Conservation (phyloP, 2,329 filamentous ascomycete genomes). For the Colletotrichum cordylinicola region DNA sequence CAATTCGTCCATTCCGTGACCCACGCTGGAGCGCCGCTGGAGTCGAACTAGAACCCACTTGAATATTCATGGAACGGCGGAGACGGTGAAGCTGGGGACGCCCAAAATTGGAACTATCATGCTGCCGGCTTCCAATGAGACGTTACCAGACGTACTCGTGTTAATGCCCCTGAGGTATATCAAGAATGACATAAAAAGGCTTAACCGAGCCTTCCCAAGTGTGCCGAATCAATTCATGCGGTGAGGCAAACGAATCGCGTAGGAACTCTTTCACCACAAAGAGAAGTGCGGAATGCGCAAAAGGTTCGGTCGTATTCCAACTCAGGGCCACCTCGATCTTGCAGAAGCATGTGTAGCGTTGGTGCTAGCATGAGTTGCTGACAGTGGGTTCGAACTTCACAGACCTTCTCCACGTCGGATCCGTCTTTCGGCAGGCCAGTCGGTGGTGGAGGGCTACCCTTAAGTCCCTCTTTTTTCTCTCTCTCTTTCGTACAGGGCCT, state of each 20-base stretch:
- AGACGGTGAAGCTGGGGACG: neutral
- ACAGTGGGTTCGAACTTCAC: slow-evolving; percentile 4
- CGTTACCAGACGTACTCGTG: neutral
- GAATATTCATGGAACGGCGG: slow-evolving; percentile 11
- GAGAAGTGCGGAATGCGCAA: neutral
- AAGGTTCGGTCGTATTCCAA: neutral
- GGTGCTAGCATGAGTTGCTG: neutral
- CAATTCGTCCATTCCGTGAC: slow-evolving; percentile 3
- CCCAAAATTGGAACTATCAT: slow-evolving; percentile 1
- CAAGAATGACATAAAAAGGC: neutral
- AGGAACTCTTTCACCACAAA: neutral
- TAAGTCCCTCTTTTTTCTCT: slow-evolving; percentile 5
- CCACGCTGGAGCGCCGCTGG: slow-evolving; percentile 4
- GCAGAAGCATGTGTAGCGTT: neutral
- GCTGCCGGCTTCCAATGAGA: neutral
- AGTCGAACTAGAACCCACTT: slow-evolving; percentile 10
- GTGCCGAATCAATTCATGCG: neutral
- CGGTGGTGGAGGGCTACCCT: slow-evolving; percentile 14
- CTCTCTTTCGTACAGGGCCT: slow-evolving; percentile 12
- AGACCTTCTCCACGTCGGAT: slow-evolving; percentile 5
- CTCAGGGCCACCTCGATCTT: neutral
- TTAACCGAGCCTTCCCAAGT: neutral
- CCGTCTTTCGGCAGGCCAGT: slow-evolving; percentile 7
- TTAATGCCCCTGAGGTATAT: neutral
- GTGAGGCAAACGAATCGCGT: neutral